Evolutionary conservation across 2,329 filamentous ascomycete species (phyloP).

Genomic region (Microthyrium microscopicum): DNA sequence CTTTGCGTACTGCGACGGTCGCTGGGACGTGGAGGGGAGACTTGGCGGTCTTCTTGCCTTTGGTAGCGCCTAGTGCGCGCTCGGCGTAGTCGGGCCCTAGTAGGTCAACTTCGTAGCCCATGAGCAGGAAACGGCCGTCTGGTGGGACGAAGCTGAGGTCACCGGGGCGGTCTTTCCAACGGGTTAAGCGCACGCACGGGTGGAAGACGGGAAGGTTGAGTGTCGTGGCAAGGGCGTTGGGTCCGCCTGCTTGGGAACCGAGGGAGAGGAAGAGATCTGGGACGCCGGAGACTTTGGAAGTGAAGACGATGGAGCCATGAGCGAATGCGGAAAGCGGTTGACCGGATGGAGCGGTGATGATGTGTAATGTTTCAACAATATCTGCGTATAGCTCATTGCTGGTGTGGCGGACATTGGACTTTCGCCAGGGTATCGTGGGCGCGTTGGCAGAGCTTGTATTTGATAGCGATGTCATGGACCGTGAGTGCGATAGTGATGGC

Average conservation of each 20-base stretch:
- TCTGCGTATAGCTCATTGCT: conserved; percentile 97
- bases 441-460: conserved; percentile 8
- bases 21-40: conserved; percentile 59
- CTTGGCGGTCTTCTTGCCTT: conserved; percentile 10
- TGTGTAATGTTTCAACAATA: conserved; percentile 73
- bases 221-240: conserved; percentile 56
- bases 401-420: conserved; percentile 83
- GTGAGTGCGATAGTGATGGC: conserved; percentile 2
- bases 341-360: conserved; percentile 82
- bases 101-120: conserved; percentile 86
- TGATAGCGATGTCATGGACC: conserved; percentile 5
- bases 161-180: conserved; percentile 77
- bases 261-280: conserved; percentile 77
- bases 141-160: conserved; percentile 93
- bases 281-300: conserved; percentile 82
- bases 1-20: conserved; percentile 64
- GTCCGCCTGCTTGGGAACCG: conserved; percentile 55
- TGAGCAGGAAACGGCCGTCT: conserved; percentile 83
- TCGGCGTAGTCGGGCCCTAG: conserved; percentile 46
- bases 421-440: conserved; percentile 59
- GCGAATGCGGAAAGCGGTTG: conserved; percentile 73
- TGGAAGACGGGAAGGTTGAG: conserved; percentile 90
- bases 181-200: conserved; percentile 78
- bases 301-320: conserved; percentile 87
- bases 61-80: conserved; percentile 5